Conservation (phyloP, 352 stramenopile genomes). For the Nothophytophthora sp. region DNA sequence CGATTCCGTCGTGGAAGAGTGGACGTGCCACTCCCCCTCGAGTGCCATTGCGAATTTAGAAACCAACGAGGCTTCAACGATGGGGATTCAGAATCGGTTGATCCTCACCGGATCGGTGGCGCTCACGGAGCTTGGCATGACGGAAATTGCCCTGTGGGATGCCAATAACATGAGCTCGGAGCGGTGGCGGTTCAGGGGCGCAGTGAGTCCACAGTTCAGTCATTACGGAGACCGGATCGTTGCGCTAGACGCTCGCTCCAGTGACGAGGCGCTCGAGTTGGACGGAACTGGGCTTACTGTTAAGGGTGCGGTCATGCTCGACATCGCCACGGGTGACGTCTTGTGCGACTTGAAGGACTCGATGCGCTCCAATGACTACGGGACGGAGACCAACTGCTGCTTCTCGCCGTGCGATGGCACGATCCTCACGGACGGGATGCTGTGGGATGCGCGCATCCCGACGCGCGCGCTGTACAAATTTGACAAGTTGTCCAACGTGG, state of each 20-base stretch:
- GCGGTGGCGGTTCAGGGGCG: constrained; percentile 68
- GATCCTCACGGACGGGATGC: constrained; percentile 79
- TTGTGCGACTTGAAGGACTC: constrained; percentile 64
- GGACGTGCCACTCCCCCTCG: constrained; percentile 70
- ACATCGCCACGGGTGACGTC: constrained; percentile 66
- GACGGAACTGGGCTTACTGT: constrained; percentile 28
- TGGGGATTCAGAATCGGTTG: constrained; percentile 50
- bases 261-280: constrained; percentile 33
- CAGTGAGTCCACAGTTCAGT: constrained; percentile 69
- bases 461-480: constrained; percentile 87
- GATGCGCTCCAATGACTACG: constrained; percentile 75
- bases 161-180: constrained; percentile 58
- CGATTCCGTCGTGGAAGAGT: constrained; percentile 71
- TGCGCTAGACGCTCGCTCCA: constrained; percentile 51
- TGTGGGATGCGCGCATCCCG: constrained; percentile 78
- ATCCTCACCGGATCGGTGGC: constrained; percentile 58
- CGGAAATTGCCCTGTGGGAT: constrained; percentile 79
- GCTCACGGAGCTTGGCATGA: constrained; percentile 46
- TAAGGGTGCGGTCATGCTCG: constrained; percentile 60
- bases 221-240: constrained; percentile 78
- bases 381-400: constrained; percentile 76
- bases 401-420: constrained; percentile 73
- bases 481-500: constrained; percentile 86
- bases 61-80: constrained; percentile 64
- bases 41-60: constrained; percentile 70